Conservation (phyloP, 306 rosid species). For the Quercus alba region DNA sequence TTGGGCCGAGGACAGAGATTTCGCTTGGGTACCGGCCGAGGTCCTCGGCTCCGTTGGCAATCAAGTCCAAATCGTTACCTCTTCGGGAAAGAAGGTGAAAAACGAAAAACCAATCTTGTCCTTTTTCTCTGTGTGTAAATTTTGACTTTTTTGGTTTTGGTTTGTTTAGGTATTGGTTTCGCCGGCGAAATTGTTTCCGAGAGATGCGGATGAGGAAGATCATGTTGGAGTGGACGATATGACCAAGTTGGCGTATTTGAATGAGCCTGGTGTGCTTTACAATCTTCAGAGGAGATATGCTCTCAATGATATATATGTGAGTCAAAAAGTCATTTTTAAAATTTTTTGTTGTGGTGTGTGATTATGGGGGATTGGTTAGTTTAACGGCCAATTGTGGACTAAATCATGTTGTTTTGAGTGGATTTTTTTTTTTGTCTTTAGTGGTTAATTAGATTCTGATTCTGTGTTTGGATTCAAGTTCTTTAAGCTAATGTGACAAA, state of each 20-base stretch:
- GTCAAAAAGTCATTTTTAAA: not conserved
- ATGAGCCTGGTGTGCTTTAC: conserved; percentile 95
- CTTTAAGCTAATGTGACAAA: not conserved
- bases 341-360: too few species aligned
- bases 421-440: not conserved
- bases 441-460: not conserved
- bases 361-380: not conserved
- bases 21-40: conserved; percentile 79
- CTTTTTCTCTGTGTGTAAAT: too few species aligned
- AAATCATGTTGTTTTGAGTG: not conserved
- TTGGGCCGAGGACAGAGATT: conserved; percentile 69
- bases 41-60: conserved; percentile 48
- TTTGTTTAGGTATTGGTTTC: conserved; percentile 46
- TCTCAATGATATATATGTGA: conserved; percentile 93
- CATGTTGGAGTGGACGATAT: conserved; percentile 94
- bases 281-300: conserved; percentile 86
- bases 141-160: not conserved
- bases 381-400: not conserved
- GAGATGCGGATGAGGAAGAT: conserved; percentile 96
- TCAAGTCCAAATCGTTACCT: conserved; percentile 39
- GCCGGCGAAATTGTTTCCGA: conserved; percentile 56
- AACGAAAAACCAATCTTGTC: not conserved
- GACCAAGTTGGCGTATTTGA: conserved; percentile 87
- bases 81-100: conserved; percentile 74
- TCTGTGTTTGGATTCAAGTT: not conserved